Evolutionary conservation across 1,284 basidiomycete genomes (phyloP).

Genomic region (Trametes hirsuta): DNA sequence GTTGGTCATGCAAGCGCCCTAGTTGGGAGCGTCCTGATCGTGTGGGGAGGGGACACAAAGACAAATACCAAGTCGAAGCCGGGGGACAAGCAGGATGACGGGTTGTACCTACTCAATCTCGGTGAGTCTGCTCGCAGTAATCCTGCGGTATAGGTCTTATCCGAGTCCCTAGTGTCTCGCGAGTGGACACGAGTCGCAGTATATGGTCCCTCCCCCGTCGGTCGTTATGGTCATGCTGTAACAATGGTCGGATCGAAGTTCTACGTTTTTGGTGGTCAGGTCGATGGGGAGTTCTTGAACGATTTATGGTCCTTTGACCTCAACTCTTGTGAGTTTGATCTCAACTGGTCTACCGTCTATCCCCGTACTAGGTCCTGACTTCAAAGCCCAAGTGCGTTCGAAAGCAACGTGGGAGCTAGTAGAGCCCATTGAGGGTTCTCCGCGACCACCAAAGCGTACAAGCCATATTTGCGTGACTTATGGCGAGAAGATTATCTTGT

Average conservation of each 20-base stretch:
- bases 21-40: slow-evolving; percentile 93
- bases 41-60: slow-evolving; percentile 98
- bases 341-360: background rate
- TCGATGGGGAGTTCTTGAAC: slow-evolving; percentile 94
- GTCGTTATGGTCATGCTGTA: slow-evolving; percentile 95
- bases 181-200: slow-evolving; percentile 94
- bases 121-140: slow-evolving; percentile 56
- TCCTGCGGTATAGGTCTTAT: background rate
- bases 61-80: slow-evolving; percentile 67
- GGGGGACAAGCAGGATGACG: slow-evolving; percentile 89
- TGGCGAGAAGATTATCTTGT: slow-evolving; percentile 89
- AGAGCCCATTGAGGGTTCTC: slow-evolving; percentile 59
- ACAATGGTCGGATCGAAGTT: slow-evolving; percentile 92
- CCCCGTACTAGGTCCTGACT: background rate
- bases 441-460: slow-evolving; percentile 85
- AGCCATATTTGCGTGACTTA: slow-evolving; percentile 91
- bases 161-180: slow-evolving; percentile 62
- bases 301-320: slow-evolving; percentile 98
- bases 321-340: slow-evolving; percentile 73
- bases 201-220: slow-evolving; percentile 76
- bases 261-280: slow-evolving; percentile 96
- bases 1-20: slow-evolving; percentile 97
- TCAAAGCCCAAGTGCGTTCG: slow-evolving; percentile 57
- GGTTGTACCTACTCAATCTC: slow-evolving; percentile 94
- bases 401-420: slow-evolving; percentile 82